Conservation (phyloP, 2,329 filamentous ascomycete genomes). For the Ilyonectria robusta region DNA sequence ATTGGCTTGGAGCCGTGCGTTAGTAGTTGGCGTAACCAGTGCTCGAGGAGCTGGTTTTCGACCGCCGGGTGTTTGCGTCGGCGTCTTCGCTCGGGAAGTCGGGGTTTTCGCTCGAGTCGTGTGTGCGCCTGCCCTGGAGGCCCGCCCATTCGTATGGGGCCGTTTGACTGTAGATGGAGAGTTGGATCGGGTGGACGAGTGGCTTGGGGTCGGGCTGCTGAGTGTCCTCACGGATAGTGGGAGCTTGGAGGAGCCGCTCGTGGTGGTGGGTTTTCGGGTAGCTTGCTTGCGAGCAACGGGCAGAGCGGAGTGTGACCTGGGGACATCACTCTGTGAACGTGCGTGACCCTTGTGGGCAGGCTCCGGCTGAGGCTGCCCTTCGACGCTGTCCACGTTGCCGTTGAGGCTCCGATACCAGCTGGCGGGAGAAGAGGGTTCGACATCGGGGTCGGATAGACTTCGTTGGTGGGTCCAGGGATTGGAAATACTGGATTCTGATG, state of each 20-base stretch:
- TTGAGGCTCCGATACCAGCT: conserved; percentile 71
- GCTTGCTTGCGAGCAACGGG: conserved; percentile 52
- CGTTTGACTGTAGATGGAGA: conserved; percentile 66
- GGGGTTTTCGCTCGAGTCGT: conserved; percentile 58
- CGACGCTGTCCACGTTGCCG: conserved; percentile 45
- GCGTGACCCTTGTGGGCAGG: conserved; percentile 54
- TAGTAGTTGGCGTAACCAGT: conserved; percentile 65
- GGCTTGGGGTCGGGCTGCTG: conserved; percentile 62
- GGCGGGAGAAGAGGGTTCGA: conserved; percentile 75
- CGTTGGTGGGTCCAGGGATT: conserved; percentile 65
- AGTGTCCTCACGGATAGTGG: conserved; percentile 63
- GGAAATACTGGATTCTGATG: conserved; percentile 79
- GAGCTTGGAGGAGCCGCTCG: conserved; percentile 58
- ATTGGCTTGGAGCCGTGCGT: conserved; percentile 77
- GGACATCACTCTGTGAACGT: conserved; percentile 74
- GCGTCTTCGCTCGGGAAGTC: conserved; percentile 60
- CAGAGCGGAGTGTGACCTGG: conserved; percentile 53
- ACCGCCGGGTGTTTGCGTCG: conserved; percentile 53
- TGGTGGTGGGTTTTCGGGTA: conserved; percentile 39
- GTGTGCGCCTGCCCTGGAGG: conserved; percentile 55
- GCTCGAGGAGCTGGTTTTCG: conserved; percentile 60
- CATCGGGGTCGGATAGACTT: conserved; percentile 69
- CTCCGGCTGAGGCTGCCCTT: conserved; percentile 39
- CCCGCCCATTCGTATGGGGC: conserved; percentile 58
- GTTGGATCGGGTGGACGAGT: conserved; percentile 68